These are phyloP conservation scores for Umbelopsis isabellina DNA, from an alignment of 192 early-diverging fungal genomes.

Conservation along the genomic window DNA sequence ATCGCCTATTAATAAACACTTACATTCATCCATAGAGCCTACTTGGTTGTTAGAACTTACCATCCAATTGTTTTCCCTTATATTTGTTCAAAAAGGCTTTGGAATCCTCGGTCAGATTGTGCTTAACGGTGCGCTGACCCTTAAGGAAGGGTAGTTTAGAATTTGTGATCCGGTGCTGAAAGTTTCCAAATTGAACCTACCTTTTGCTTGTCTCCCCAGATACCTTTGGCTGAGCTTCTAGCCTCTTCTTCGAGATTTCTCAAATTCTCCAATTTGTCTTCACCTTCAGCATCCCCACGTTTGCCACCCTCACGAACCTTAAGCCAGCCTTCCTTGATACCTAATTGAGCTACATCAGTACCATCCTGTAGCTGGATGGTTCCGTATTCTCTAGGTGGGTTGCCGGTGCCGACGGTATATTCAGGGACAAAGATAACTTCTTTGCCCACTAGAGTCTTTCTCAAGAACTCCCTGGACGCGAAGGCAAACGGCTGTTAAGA, in stretches of 20 bases:
- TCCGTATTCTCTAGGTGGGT: conserved; percentile 71
- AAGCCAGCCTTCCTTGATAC: conserved; percentile 85
- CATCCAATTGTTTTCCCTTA: conserved; percentile 81
- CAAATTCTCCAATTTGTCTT: conserved; percentile 51
- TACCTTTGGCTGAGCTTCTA: conserved; percentile 66
- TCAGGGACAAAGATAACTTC: conserved; percentile 83
- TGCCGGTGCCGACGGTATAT: conserved; percentile 71
- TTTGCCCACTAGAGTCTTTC: conserved; percentile 86
- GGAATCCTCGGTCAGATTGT: conserved; percentile 66
- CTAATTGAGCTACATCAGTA: conserved; percentile 70
- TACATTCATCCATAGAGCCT: not conserved
- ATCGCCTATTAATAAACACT: not conserved
- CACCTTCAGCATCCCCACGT: conserved; percentile 38
- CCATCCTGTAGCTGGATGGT: conserved; percentile 49
- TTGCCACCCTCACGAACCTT: conserved; percentile 71
- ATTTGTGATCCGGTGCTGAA: not conserved
- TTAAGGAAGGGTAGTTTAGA: conserved; percentile 24
- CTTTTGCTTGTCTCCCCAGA: conserved; percentile 69
- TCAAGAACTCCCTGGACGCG: conserved; percentile 88
- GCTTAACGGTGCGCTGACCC: conserved; percentile 54
- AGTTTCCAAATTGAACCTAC: conserved; percentile 22
- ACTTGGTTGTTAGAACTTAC: conserved; percentile 38
- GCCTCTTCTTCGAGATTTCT: conserved; percentile 75
- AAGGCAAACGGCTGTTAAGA: conserved; percentile 71
- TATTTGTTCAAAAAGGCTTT: conserved; percentile 74